Base-by-base conservation (phyloP, 2,329 filamentous ascomycete genomes). In the Beauveria asiatica region DNA sequence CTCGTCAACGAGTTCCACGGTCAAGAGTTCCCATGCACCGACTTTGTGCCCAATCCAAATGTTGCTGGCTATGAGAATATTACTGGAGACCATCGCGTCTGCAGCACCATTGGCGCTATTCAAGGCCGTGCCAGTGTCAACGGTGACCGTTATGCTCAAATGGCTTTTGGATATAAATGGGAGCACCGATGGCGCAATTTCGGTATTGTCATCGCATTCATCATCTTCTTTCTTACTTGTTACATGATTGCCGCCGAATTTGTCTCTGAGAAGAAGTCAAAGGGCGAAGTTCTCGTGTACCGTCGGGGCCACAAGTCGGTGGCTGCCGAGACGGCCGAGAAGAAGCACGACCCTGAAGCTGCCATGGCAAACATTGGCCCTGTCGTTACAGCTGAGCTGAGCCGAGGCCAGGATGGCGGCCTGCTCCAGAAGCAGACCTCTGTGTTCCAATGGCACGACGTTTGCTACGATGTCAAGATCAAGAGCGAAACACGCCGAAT, bases 361-460 rank as follows among this genome's bases (percentile, higher is more conserved):
- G 79, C 76, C 44, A 74, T 76, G 68, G 74, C 74, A 16, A 74
- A 78, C 23, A 78, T 80, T n/a, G 79, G 79, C 2, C 77, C 79
- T 10, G 69, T 75, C 19, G 74, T 76, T 16, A 80, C 79, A 8
- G 73, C 77, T n/a, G 74, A 76, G 51, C 73, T 73, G 33, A 73
- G 71, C 30, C 68, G 69, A 11, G 68, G 73, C 46, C 76, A 78
- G 66, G 71, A 76, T 57, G 67, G 61, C 5, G 76, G 73, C 46
- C 78, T 75, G 41, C 69, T 82, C 2, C 71, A 78, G 66, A 64
- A 72, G 64, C 86, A 90, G 69, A 90, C 84, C 5, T 88, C 89
- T 23, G 84, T 92, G 62, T 95, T 95, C 78, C 88, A 91, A 69
- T 96, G 91, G 92, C 82, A 86, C 64, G 81, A 93, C 66, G 87